Evolutionary conservation across 225 moss, liverwort and hornwort species (phyloP).

Genomic region (Polytrichum formosum): DNA sequence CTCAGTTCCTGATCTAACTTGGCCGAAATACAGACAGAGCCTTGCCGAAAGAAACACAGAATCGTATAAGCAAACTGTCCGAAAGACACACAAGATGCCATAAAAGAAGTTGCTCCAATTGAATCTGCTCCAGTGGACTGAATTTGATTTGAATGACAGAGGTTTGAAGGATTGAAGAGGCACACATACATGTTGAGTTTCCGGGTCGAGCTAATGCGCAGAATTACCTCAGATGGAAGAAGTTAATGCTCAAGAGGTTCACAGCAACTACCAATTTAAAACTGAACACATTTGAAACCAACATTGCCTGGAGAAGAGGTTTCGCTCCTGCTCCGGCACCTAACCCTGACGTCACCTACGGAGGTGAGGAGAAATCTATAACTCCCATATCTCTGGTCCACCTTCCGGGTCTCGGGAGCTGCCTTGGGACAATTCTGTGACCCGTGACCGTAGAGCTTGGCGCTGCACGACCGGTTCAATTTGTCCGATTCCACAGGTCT

Average conservation of each 20-base stretch:
- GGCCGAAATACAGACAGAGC: constrained; percentile 1
- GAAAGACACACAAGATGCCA: too few relatives aligned
- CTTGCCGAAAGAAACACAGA: background rate
- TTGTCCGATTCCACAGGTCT: background rate
- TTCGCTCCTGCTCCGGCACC: background rate
- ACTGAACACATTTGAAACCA: background rate
- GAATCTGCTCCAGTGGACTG: too few relatives aligned
- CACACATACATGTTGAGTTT: too few relatives aligned
- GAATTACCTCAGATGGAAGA: too few relatives aligned
- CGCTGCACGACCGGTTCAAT: background rate
- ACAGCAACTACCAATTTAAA: background rate
- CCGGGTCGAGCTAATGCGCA: too few relatives aligned
- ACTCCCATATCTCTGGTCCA: background rate
- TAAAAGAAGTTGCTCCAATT: too few relatives aligned
- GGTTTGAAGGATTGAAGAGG: too few relatives aligned
- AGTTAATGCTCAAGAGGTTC: too few relatives aligned
- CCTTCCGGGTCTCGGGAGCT: constrained; percentile 1
- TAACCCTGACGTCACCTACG: background rate
- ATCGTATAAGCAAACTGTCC: background rate
- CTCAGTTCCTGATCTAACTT: constrained; percentile 1
- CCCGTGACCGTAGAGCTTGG: background rate
- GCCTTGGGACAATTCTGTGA: background rate
- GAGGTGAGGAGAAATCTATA: constrained; percentile 1
- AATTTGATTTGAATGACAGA: too few relatives aligned
- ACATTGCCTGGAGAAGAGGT: constrained; percentile 1